Base-by-base conservation (phyloP, 2,329 filamentous ascomycete genomes). In the Bipolaris bicolor region DNA sequence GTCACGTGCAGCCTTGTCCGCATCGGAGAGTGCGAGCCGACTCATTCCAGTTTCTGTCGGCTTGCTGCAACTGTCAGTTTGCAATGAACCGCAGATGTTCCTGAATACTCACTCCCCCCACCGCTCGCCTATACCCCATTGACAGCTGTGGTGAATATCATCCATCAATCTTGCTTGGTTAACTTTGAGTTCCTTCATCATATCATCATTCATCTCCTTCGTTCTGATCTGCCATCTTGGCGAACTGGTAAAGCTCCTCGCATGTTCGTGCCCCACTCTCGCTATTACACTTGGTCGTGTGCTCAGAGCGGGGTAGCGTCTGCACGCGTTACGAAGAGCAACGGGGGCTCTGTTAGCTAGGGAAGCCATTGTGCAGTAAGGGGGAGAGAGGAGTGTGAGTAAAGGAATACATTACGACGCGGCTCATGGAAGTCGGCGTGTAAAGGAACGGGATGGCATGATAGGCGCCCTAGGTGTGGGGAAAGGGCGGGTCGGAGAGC, bases 31-130 rank as follows among this genome's bases (percentile, higher is more conserved):
- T 3, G 90, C 80, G 1, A 94, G 83, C 1, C 91, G 87, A 24
- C 86, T 84, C 90, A 94, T 94, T 55, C 91, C 91, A 1, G 88
- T 90, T 57, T 92, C 86, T 11, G 84, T 89, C 20, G 77, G 69
- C 20, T 69, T 78, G 40, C 83, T 84, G 56, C 20, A 44, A 24
- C 24, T 36, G 13, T 68, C 44, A 63, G 49, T 29, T 33, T 36
- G 15, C 26, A 24, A 29, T 41, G 11, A 15, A 10, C 13, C 15
- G 11, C 7, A 16, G 48, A 11, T 20, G 7, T 31, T 29, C 33
- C 37, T 7, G 10, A 36, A 31, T 15, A 54, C 65, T 57, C 80
- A 88, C 88, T 83, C 80, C 76, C 88, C 88, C 87, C 88, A 91
- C 76, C 81, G 77, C 61, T 88, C 82, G 0, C 88, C 88, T 43